These are phyloP conservation scores for Cryptococcus deneoformans DNA, from an alignment of 1,284 basidiomycete species.

Conservation along the genomic window DNA sequence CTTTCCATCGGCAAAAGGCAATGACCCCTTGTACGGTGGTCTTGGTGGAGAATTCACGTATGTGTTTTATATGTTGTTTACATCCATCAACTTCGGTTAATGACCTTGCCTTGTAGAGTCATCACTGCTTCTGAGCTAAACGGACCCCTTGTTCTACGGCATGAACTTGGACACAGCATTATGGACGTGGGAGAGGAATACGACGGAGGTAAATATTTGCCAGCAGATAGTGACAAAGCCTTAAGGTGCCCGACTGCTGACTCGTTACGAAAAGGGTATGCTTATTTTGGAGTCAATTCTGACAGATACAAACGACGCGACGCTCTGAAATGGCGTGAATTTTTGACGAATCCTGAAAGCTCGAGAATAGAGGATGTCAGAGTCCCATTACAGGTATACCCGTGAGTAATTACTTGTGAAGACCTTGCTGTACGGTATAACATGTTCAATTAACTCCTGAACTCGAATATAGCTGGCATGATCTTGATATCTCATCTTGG, in stretches of 20 bases:
- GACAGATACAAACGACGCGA: conserved; percentile 27
- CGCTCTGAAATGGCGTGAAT: conserved; percentile 65
- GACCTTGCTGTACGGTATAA: background rate
- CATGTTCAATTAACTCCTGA: background rate
- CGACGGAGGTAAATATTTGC: conserved; percentile 58
- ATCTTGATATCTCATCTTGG: conserved; percentile 59
- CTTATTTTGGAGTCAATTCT: conserved; percentile 72
- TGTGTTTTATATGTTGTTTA: conserved; percentile 34
- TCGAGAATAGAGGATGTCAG: conserved; percentile 63
- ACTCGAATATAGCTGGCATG: conserved; percentile 52
- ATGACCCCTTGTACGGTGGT: conserved; percentile 77
- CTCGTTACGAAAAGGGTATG: conserved; percentile 51
- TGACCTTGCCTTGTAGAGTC: conserved; percentile 54
- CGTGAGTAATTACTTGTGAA: conserved; percentile 16
- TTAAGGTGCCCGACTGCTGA: background rate
- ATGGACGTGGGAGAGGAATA: conserved; percentile 76
- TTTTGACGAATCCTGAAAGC: conserved; percentile 56
- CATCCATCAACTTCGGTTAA: background rate
- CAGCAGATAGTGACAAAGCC: background rate
- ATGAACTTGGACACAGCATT: conserved; percentile 64
- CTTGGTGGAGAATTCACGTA: conserved; percentile 80
- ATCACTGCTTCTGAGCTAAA: conserved; percentile 76
- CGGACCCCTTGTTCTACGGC: conserved; percentile 71
- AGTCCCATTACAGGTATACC: conserved; percentile 71
- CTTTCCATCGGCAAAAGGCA: conserved; percentile 53